Percentiles rank a stretch among this genome's conserved stretches.
phyloP scores from a whole-genome alignment of 345 rosid genomes.

The Gynandropsis gynandra region DNA sequence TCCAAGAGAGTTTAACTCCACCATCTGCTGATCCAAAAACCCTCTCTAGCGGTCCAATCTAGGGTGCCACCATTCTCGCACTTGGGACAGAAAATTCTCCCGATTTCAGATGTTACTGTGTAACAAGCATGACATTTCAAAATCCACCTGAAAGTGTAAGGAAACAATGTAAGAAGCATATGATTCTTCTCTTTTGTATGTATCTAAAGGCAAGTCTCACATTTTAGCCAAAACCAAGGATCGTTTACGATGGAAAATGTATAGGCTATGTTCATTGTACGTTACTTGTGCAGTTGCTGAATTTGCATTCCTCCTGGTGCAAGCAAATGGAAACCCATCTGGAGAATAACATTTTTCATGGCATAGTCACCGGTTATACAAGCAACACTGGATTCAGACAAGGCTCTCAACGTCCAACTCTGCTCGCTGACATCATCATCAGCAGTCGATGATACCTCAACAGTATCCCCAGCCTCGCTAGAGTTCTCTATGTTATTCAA shows the following conservation, averaged over 20 bases:
- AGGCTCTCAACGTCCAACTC: slow-evolving; percentile 76
- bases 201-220: no score
- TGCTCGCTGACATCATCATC: slow-evolving; percentile 82
- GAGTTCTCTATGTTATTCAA: no score
- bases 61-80: slow-evolving; percentile 98
- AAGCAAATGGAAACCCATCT: slow-evolving; percentile 85
- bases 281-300: slow-evolving; percentile 79
- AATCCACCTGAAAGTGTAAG: no score
- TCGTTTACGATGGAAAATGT: not conserved
- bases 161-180: slow-evolving; percentile 16
- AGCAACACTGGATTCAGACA: slow-evolving; percentile 88
- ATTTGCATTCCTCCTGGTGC: slow-evolving; percentile 94
- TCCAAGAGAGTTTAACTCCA: slow-evolving; percentile 32
- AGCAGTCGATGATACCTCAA: slow-evolving; percentile 36
- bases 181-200: not conserved
- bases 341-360: slow-evolving; percentile 94
- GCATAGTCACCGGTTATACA: slow-evolving; percentile 91
- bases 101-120: slow-evolving; percentile 73
- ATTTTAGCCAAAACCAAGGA: no score
- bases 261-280: no score
- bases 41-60: no score
- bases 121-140: slow-evolving; percentile 96
- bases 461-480: no score
- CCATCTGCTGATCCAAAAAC: slow-evolving; percentile 30
- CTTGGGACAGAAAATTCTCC: slow-evolving; percentile 80